Conservation (phyloP, 768 basidiomycete species). For the Suillus spraguei region DNA sequence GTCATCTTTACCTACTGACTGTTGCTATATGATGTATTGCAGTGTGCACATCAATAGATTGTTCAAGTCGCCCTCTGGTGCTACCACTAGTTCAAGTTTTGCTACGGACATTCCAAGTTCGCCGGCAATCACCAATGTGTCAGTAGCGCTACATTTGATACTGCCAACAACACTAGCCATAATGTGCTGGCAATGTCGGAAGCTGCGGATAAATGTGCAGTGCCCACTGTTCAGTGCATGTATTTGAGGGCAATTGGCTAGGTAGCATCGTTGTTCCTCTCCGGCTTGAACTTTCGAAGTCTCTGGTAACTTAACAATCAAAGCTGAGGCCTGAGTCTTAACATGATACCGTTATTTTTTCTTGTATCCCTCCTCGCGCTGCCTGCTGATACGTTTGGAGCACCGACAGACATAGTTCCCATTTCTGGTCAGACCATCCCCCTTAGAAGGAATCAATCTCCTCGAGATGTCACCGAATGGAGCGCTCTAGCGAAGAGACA, state of each 20-base stretch:
- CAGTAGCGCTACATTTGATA: too few relatives aligned
- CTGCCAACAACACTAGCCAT: too few relatives aligned
- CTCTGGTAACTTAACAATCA: neutral
- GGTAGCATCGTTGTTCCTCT: neutral
- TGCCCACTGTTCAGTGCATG: too few relatives aligned
- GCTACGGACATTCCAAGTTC: too few relatives aligned
- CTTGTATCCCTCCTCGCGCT: constrained; percentile 16
- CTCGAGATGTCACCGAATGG: constrained; percentile 13
- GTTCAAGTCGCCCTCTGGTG: too few relatives aligned
- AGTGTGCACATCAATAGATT: too few relatives aligned
- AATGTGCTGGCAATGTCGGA: neutral
- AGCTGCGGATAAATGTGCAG: constrained; percentile 6
- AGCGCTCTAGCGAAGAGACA: constrained; percentile 44
- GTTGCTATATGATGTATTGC: neutral
- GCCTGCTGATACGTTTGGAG: constrained; percentile 15
- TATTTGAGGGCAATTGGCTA: neutral
- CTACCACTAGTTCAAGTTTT: too few relatives aligned
- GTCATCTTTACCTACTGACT: too few relatives aligned
- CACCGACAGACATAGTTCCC: constrained; percentile 16
- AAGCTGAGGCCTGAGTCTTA: neutral
- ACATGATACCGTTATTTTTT: constrained; percentile 23
- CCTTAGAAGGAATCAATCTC: constrained; percentile 18
- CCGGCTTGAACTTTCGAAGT: neutral
- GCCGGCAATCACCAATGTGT: too few relatives aligned
- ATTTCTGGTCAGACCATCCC: constrained; percentile 24